Base-by-base conservation (phyloP, 2,329 filamentous ascomycete species). In the Rhinocladiella mackenziei region DNA sequence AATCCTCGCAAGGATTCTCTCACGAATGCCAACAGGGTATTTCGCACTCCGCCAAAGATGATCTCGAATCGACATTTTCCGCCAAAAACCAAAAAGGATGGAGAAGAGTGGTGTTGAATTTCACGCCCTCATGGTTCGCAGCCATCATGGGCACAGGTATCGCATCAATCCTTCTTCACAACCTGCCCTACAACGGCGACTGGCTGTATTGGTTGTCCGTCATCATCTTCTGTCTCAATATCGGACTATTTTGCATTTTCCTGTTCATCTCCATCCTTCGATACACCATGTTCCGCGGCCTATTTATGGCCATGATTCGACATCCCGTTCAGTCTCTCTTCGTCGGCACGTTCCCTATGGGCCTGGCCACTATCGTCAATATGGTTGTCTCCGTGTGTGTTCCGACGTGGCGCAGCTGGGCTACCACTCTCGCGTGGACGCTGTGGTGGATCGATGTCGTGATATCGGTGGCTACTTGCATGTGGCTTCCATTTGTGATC, bases 101-200 rank as follows among this genome's bases (percentile, higher is more conserved):
- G 39, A 20, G 48, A 20, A 28, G 40, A n/a, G 37, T 51, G n/a
- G 44, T 51, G 17, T 25, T 47, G 43, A 74, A 77, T 56, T 77
- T 77, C 54, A 76, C 71, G 20, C 75, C 75, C 22, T 77, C 73
- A 60, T 80, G 77, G 77, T 80, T 79, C 55, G 66, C 74, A 3
- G 70, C 74, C 18, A 78, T 69, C 33, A 80, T 86, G 80, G 81
- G 81, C 22, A 85, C 81, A 0, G 82, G 81, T 9, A 78, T 85
- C 31, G 75, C 81, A 4, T 77, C 77, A 2, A 74, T 83, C 34
- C 67, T 85, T 14, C 68, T 85, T n/a, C 68, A 77, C 51, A 73
- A 75, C 17, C 68, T 84, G 5, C 81, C 81, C 0, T 84, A 79
- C 60, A 74, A 80, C 49, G 69, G 70, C 2, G 43, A 53, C 8